phyloP scores from a whole-genome alignment of 164 flowering plant species.

The Magnolia changhungtana region DNA sequence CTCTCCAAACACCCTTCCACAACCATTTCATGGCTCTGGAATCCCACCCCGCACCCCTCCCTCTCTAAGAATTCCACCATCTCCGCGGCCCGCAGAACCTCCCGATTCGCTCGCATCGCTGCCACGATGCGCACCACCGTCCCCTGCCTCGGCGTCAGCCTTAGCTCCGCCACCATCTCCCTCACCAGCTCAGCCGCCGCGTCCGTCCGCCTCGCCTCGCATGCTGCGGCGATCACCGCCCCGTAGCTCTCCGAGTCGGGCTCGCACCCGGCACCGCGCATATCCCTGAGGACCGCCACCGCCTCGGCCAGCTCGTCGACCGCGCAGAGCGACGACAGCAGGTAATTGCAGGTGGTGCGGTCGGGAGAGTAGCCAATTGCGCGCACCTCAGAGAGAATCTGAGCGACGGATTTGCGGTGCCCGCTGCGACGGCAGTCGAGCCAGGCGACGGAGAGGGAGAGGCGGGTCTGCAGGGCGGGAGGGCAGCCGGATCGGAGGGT shows the following conservation, averaged over 20 bases:
- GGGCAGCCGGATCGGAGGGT: slow-evolving; percentile 62
- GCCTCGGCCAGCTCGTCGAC: slow-evolving; percentile 59
- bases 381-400: slow-evolving; percentile 47
- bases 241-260: slow-evolving; percentile 69
- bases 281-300: slow-evolving; percentile 40
- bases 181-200: slow-evolving; percentile 45
- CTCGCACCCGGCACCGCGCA: slow-evolving; percentile 52
- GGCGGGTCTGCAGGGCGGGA: slow-evolving; percentile 57
- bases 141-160: slow-evolving; percentile 56
- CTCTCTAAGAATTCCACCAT: slow-evolving; percentile 60
- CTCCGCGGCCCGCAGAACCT: slow-evolving; percentile 54
- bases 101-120: slow-evolving; percentile 53
- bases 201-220: slow-evolving; percentile 29
- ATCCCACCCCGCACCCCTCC: slow-evolving; percentile 41
- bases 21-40: slow-evolving; percentile 55
- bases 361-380: slow-evolving; percentile 62
- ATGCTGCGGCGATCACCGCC: slow-evolving; percentile 40
- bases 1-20: slow-evolving; percentile 69
- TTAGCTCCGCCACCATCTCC: slow-evolving; percentile 57
- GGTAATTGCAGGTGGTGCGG: slow-evolving; percentile 57
- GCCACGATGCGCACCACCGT: slow-evolving; percentile 37
- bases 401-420: slow-evolving; percentile 25
- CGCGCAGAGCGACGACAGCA: slow-evolving; percentile 57
- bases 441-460: slow-evolving; percentile 69
- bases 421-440: slow-evolving; percentile 20